A percentile compares a stretch with the other conserved stretches of the same genome.
These are phyloP conservation scores for Capronia americana DNA, from an alignment of 2,329 filamentous ascomycete species.

Conservation along the genomic window DNA sequence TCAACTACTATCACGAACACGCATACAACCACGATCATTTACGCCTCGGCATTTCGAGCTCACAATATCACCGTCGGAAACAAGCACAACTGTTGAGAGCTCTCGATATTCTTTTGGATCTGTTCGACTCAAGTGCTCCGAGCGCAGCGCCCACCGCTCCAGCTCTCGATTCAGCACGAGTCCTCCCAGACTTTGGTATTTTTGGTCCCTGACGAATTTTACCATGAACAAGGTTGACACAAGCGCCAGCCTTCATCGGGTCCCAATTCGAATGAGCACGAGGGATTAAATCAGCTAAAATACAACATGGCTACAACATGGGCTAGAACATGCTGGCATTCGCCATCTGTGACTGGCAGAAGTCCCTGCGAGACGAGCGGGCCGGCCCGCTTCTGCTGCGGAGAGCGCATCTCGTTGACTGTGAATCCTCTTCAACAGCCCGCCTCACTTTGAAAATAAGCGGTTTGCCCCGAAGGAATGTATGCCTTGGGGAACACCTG, in stretches of 20 bases:
- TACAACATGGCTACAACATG: neutral
- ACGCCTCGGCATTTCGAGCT: neutral
- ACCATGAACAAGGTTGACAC: neutral
- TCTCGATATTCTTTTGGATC: conserved; percentile 10
- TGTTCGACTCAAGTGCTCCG: conserved; percentile 6
- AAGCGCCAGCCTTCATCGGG: conserved; percentile 5
- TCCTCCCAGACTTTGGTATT: conserved; percentile 9
- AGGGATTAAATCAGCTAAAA: conserved; percentile 11
- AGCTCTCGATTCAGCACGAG: neutral
- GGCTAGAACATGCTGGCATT: too few relatives aligned
- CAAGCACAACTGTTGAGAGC: neutral
- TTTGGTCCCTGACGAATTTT: neutral
- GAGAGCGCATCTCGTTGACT: neutral
- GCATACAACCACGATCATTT: conserved; percentile 10
- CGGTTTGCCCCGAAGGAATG: neutral
- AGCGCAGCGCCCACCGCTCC: neutral
- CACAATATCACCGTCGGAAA: conserved; percentile 7
- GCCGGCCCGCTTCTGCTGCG: neutral
- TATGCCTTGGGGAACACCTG: neutral
- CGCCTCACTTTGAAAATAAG: conserved; percentile 8
- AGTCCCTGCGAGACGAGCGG: neutral
- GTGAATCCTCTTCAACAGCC: neutral
- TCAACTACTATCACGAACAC: conserved; percentile 4
- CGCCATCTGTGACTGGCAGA: conserved; percentile 2
- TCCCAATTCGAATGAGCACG: neutral